Conservation (phyloP, 345 rosid species). For the Raphanus raphanistrum region DNA sequence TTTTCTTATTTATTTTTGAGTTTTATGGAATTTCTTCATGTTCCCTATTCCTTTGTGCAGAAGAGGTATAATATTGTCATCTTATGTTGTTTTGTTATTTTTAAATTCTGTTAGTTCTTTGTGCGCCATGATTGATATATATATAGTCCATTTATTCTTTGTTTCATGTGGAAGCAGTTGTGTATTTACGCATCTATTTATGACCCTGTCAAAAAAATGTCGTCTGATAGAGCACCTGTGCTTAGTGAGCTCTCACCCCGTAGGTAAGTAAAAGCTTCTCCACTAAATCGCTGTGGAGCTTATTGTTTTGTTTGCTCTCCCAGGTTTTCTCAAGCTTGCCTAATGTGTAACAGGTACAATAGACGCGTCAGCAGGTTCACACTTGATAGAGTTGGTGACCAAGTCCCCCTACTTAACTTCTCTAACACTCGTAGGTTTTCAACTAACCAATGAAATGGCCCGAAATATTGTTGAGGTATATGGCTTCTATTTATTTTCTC, state of each 20-base stretch:
- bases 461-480: conserved; percentile 71
- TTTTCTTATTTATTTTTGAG: not conserved
- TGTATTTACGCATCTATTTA: conserved; percentile 44
- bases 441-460: conserved; percentile 62
- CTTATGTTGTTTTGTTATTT: not conserved
- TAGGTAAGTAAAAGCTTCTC: conserved; percentile 55
- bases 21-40: conserved; percentile 8
- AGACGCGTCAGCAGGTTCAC: not conserved
- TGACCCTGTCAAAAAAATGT: conserved; percentile 57
- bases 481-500: not conserved
- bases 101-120: not conserved
- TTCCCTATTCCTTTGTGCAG: not conserved
- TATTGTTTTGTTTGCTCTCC: conserved; percentile 6
- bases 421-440: conserved; percentile 80
- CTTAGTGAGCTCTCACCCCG: conserved; percentile 56
- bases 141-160: not conserved
- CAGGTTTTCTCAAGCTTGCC: conserved; percentile 31
- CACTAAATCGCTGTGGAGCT: conserved; percentile 4
- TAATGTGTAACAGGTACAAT: conserved; percentile 3
- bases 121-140: too few species aligned
- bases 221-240: conserved; percentile 32
- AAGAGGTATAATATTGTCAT: not conserved
- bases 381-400: conserved; percentile 65
- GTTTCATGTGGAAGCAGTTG: conserved; percentile 38
- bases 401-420: conserved; percentile 68